Evolutionary conservation across 2,329 filamentous ascomycete species (phyloP), one percentile per base, ranked within the genome.

Genomic region (Botryotinia narcissicola): DNA sequence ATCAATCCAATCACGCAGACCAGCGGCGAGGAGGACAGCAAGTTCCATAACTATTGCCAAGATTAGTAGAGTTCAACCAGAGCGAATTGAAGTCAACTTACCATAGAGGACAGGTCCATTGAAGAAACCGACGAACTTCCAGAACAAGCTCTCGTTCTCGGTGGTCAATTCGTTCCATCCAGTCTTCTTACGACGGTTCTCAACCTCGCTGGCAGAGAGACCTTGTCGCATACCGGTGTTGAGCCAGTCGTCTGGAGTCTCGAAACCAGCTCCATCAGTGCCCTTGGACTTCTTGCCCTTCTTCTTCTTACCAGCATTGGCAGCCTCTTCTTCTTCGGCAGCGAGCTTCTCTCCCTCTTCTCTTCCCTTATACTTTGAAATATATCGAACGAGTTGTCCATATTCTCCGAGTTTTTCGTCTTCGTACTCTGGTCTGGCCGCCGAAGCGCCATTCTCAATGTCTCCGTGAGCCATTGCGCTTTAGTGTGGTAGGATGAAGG

Each of bases 101-200:
- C 91, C 90, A 83, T 93, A 93, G 76, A 93, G 88, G 85, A 93
- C 91, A 75, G 91, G 91, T 80, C 91, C 91, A 78, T 85, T 89
- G 87, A 93, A 93, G 85, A 91, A 93, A 81, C 88, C 87, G 78
- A 93, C 84, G 84, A 93, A 93, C 84, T 93, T 91, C 81, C 91
- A 82, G 82, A 93, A 87, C 85, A 92, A 84, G 85, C 93, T 93
- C 84, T 91, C 89, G 86, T 93, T 93, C 85, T 93, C 91, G 46
- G 90, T 89, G 44, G 87, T 85, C 81, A 93, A 85, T 82, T 93
- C 91, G 84, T 93, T 93, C 85, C 84, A 93, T 75, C 91, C 91
- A 77, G 86, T 86, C 79, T 87, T 87, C 84, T 89, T 92, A 78
- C 91, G 86, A 79, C 91, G 88, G 70, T 80, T 79, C 80, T 92